Evolutionary conservation across 1,284 basidiomycete genomes (phyloP).

Genomic region (Trichosporon ovoides): DNA sequence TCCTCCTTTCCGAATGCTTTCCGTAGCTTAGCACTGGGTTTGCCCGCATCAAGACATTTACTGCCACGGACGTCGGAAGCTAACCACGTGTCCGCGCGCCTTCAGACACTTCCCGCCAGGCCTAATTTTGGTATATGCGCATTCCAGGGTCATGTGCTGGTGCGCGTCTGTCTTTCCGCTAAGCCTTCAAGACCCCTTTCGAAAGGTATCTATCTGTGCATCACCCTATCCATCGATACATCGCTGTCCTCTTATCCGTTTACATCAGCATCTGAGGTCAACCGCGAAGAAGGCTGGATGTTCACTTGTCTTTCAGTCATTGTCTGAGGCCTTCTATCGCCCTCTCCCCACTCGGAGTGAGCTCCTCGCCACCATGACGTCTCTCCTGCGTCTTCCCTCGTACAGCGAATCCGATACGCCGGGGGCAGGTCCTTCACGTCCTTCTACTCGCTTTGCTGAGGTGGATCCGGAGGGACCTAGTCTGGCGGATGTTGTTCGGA

Average conservation of each 20-base stretch:
- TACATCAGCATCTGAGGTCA: not conserved
- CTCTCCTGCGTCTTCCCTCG: not conserved
- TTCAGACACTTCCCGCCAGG: not conserved
- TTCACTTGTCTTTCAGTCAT: too few relatives aligned
- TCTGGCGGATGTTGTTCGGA: slow-evolving; percentile 23
- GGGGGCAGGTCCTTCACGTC: slow-evolving; percentile 4
- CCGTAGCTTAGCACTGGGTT: too few relatives aligned
- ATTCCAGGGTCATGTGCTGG: not conserved
- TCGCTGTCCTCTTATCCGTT: not conserved
- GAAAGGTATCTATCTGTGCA: not conserved
- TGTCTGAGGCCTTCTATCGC: not conserved
- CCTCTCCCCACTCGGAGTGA: not conserved
- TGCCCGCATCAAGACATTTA: too few relatives aligned
- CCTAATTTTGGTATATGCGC: not conserved
- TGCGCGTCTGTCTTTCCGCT: slow-evolving; percentile 2
- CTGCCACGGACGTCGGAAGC: too few relatives aligned
- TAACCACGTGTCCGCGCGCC: not conserved
- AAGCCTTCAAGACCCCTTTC: not conserved
- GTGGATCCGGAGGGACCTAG: slow-evolving; percentile 7
- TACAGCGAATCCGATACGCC: not conserved
- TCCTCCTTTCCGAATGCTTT: too few relatives aligned
- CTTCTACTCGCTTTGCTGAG: slow-evolving; percentile 1
- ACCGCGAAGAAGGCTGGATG: too few relatives aligned
- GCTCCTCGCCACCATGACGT: not conserved
- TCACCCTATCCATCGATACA: not conserved